Evolutionary conservation across 2,329 filamentous ascomycete species (phyloP).

Genomic region (Cladosporium sp.): DNA sequence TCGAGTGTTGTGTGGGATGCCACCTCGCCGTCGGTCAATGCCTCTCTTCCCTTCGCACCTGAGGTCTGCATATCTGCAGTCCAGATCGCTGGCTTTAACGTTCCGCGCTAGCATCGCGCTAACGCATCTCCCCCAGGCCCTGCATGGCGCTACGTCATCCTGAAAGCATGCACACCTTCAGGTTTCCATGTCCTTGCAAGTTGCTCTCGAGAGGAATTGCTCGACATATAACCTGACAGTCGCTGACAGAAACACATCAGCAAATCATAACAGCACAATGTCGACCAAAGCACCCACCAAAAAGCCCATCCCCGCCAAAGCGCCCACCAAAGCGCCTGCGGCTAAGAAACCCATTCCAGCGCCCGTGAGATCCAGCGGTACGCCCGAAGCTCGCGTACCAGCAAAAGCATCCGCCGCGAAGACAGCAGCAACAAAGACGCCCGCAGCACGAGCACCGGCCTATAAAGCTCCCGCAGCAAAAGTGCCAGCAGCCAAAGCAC

Average conservation of each 20-base stretch:
- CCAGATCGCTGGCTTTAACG: neutral
- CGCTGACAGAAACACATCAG: neutral
- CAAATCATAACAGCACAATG: neutral
- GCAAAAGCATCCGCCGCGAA: constrained; percentile 4
- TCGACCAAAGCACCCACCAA: constrained; percentile 14
- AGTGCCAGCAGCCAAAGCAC: neutral
- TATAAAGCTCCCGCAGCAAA: constrained; percentile 5
- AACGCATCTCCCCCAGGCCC: no score
- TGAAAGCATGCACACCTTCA: no score
- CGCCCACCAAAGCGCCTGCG: neutral
- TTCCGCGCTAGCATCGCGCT: neutral
- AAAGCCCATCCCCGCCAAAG: constrained; percentile 12
- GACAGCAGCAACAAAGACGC: constrained; percentile 10
- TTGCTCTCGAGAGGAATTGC: no score
- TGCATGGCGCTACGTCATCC: neutral
- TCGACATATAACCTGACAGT: neutral
- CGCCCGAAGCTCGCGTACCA: neutral
- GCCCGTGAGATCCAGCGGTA: constrained; percentile 9
- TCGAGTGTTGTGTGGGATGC: no score
- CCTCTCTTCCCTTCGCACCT: neutral
- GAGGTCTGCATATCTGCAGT: neutral
- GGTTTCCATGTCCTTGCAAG: no score
- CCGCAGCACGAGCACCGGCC: constrained; percentile 16
- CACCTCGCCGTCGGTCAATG: neutral
- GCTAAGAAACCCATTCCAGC: constrained; percentile 14